Evolutionary conservation across 1,284 basidiomycete genomes (phyloP).

Genomic region (Ceratorhiza oryzae-sativae): DNA sequence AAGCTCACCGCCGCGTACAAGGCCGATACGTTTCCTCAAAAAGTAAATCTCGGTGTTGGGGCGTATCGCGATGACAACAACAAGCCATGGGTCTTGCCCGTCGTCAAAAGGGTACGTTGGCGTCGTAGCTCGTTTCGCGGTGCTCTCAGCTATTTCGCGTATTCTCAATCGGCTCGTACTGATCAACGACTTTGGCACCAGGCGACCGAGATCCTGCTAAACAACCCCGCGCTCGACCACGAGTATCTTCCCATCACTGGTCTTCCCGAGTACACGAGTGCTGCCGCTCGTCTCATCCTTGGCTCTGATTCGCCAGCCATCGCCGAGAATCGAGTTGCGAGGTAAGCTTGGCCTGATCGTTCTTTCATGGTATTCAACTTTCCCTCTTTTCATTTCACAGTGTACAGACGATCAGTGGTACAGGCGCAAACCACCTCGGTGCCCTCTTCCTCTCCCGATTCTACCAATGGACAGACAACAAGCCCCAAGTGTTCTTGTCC

Average conservation of each 20-base stretch:
- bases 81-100: conserved; percentile 92
- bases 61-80: conserved; percentile 87
- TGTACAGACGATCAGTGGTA: conserved; percentile 93
- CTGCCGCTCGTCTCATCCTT: conserved; percentile 84
- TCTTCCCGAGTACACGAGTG: conserved; percentile 78
- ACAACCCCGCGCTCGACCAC: conserved; percentile 81
- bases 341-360: conserved; percentile 45
- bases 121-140: too few relatives aligned
- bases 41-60: conserved; percentile 92
- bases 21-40: conserved; percentile 77
- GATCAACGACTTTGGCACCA: too few relatives aligned
- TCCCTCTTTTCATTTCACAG: conserved; percentile 51
- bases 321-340: conserved; percentile 67
- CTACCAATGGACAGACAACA: conserved; percentile 70
- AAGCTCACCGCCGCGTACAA: conserved; percentile 90
- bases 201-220: conserved; percentile 77
- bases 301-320: conserved; percentile 77
- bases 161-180: too few relatives aligned
- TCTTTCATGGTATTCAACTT: conserved; percentile 3
- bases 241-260: conserved; percentile 95
- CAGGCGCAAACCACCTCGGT: conserved; percentile 93
- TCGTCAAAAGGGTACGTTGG: conserved; percentile 81
- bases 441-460: conserved; percentile 88
- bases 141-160: too few relatives aligned
- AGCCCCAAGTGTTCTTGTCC: conserved; percentile 78